Evolutionary conservation across 1,139 yeast genomes (phyloP).

Genomic region (Debaryomyces sp.): DNA sequence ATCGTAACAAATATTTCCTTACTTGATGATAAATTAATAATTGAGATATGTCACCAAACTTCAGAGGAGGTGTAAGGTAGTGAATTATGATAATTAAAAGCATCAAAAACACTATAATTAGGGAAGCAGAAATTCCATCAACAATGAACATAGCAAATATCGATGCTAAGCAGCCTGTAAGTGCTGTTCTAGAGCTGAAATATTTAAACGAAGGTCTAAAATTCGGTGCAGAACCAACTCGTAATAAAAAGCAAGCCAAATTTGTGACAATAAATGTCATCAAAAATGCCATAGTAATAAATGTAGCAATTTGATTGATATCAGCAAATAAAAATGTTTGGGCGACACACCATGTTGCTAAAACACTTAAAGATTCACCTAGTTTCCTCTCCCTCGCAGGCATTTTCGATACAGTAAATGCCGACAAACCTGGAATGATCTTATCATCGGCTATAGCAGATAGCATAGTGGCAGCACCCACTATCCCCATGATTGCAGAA

Average conservation of each 20-base stretch:
- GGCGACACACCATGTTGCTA: constrained; percentile 78
- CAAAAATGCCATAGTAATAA: constrained; percentile 94
- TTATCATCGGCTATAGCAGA: constrained; percentile 90
- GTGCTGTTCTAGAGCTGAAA: constrained; percentile 81
- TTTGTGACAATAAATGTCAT: constrained; percentile 95
- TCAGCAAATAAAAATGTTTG: constrained; percentile 86
- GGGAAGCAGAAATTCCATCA: constrained; percentile 84
- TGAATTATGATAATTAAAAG: constrained; percentile 77
- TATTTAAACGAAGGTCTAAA: constrained; percentile 92
- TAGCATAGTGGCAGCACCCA: constrained; percentile 88
- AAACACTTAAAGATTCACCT: constrained; percentile 51
- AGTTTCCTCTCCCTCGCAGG: constrained; percentile 52
- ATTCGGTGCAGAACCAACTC: constrained; percentile 92
- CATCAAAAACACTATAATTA: constrained; percentile 66
- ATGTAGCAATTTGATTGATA: constrained; percentile 90
- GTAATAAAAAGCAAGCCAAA: constrained; percentile 85
- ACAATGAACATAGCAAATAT: constrained; percentile 89
- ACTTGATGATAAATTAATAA: constrained; percentile 94
- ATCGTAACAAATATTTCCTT: constrained; percentile 77
- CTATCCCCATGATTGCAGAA: constrained; percentile 91
- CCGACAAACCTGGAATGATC: constrained; percentile 72
- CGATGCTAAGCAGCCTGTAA: constrained; percentile 69
- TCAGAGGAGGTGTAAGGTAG: constrained; percentile 88
- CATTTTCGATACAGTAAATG: constrained; percentile 55
- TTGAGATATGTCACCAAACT: constrained; percentile 98